Evolutionary conservation across 1,284 basidiomycete genomes (phyloP), one percentile per base, ranked within the genome.

Genomic region (Blastosporella zonata): DNA sequence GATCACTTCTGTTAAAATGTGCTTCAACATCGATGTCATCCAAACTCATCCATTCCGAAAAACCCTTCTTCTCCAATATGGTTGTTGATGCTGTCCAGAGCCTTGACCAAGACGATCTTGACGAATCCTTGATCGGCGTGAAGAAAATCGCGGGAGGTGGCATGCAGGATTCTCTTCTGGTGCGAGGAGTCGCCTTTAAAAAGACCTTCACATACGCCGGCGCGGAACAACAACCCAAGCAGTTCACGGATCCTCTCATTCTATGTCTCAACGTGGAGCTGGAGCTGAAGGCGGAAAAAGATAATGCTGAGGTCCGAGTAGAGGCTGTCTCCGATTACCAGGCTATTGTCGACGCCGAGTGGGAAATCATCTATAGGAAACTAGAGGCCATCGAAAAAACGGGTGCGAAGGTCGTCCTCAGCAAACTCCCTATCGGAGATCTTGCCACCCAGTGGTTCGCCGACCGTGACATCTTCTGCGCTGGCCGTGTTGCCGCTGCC

Each of bases 201-300:
- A 99, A 99, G 78, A 99, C 97, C 0, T 99, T 99, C 71, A 95
- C 94, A 2, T 99, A 99, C 62, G 97, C 97, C 37, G 97, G 97
- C 46, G 97, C 97, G 37, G 97, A 99, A 67, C 97, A 99, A 70
- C 97, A 99, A 68, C 97, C 97, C 39, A 99, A 99, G 72, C 79
- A 81, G 18, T 98, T 99, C 78, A 75, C 73, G 54, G 68, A 97
- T 65, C 94, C 96, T 42, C 86, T 93, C 58, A 85, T 99, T 46
- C 78, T 98, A 25, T 97, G 93, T 63, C 71, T 99, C 54, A 99
- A 99, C 65, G 96, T 99, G 59, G 97, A 99, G 69, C 82, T 99
- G 50, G 97, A 99, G 71, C 79, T 99, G 62, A 99, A 99, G 73
- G 97, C 97, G 0, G 97, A 99, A 73, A 97, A 98, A 70, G 97